These are phyloP conservation scores for Hansenula sp. DNA, from an alignment of 1,139 yeast species.

Conservation along the genomic window DNA sequence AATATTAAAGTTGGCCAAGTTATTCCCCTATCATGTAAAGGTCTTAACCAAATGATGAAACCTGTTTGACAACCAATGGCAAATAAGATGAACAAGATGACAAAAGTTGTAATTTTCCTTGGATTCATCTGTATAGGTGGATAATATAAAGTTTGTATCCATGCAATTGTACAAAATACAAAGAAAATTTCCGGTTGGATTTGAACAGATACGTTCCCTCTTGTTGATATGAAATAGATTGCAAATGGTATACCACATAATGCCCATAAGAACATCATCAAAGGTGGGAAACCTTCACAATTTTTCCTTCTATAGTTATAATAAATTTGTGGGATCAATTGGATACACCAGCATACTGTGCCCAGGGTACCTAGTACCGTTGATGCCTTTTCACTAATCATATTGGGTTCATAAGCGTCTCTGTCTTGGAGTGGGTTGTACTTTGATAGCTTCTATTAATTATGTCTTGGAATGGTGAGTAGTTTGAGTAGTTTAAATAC, in stretches of 20 bases:
- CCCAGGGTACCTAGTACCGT: constrained; percentile 87
- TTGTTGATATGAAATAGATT: constrained; percentile 70
- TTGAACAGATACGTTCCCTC: constrained; percentile 71
- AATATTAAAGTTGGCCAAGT: constrained; percentile 77
- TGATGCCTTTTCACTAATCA: constrained; percentile 41
- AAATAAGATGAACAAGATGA: constrained; percentile 36
- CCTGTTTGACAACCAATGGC: constrained; percentile 67
- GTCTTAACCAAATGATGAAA: constrained; percentile 66
- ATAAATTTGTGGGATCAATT: constrained; percentile 79
- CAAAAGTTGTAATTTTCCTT: constrained; percentile 34
- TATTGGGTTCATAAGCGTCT: constrained; percentile 1
- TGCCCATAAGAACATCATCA: constrained; percentile 85
- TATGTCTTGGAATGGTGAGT: no score
- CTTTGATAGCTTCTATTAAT: no score
- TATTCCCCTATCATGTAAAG: constrained; percentile 42
- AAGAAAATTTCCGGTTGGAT: constrained; percentile 87
- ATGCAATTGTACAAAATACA: constrained; percentile 62
- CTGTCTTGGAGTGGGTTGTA: no score
- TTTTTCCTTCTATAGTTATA: constrained; percentile 70
- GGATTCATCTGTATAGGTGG: constrained; percentile 56
- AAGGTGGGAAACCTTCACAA: constrained; percentile 80
- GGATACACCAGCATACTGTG: constrained; percentile 88
- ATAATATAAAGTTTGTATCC: constrained; percentile 74
- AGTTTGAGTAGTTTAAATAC: no score
- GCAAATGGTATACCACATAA: constrained; percentile 80